These are phyloP conservation scores for Epichloe amarillans DNA, from an alignment of 2,329 filamentous ascomycete genomes.

Conservation along the genomic window DNA sequence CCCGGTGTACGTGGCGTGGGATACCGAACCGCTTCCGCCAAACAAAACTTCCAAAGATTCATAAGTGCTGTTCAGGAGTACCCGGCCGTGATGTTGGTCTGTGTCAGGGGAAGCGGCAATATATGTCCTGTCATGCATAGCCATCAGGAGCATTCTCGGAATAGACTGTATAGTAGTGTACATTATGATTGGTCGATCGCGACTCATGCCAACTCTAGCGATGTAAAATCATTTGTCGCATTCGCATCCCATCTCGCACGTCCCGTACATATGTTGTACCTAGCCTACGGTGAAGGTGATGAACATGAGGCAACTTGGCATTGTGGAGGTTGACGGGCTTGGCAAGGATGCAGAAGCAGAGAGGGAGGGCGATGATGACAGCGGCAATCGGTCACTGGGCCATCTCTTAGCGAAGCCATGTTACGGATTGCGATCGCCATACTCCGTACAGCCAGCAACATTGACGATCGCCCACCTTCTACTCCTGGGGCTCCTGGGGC, in stretches of 20 bases:
- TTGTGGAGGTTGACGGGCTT: not conserved
- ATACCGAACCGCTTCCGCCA: slow-evolving; percentile 16
- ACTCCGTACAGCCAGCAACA: too few relatives aligned
- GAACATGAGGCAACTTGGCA: not conserved
- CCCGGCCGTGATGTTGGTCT: too few relatives aligned
- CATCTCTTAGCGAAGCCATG: not conserved
- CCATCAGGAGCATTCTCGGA: not conserved
- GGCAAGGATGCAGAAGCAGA: too few relatives aligned
- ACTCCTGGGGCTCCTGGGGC: not conserved
- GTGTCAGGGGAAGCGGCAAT: too few relatives aligned
- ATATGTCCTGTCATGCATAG: not conserved
- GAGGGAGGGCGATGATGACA: not conserved
- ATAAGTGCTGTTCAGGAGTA: not conserved
- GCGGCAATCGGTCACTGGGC: not conserved
- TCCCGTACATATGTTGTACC: not conserved
- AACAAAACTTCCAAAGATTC: not conserved
- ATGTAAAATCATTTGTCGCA: not conserved
- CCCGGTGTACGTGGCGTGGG: slow-evolving; percentile 35
- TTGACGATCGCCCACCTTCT: not conserved
- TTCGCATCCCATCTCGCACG: not conserved
- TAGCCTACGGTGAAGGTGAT: not conserved
- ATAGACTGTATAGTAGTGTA: not conserved
- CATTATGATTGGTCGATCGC: not conserved
- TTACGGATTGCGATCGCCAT: too few relatives aligned
- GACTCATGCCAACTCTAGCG: not conserved